Evolutionary conservation across 2,329 filamentous ascomycete species (phyloP).

Genomic region (Fusarium sp.): DNA sequence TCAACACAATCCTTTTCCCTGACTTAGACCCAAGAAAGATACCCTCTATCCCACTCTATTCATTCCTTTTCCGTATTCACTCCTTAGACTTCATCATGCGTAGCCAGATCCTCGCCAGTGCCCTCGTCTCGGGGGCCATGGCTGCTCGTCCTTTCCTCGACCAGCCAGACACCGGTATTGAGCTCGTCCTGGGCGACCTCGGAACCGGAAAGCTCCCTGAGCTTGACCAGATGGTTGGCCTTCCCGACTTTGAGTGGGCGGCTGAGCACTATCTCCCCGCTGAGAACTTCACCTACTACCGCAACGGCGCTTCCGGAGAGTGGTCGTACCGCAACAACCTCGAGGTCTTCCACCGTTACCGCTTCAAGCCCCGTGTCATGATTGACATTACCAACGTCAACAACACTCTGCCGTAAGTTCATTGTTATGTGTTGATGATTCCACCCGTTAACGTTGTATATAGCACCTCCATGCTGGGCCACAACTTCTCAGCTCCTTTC

Average conservation of each 20-base stretch:
- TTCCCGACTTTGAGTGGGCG: constrained; percentile 66
- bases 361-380: constrained; percentile 60
- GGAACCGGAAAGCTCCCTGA: constrained; percentile 53
- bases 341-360: constrained; percentile 62
- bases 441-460: background rate
- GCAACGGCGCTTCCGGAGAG: constrained; percentile 65
- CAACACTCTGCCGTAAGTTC: constrained; percentile 49
- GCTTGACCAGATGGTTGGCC: constrained; percentile 57
- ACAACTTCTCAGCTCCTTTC: constrained; percentile 65
- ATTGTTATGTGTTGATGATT: constrained; percentile 4
- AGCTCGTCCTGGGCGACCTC: constrained; percentile 52
- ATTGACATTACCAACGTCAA: constrained; percentile 61
- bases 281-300: constrained; percentile 66
- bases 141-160: constrained; percentile 58
- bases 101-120: constrained; percentile 38
- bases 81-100: constrained; percentile 32
- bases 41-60: constrained; percentile 8
- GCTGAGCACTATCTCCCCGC: constrained; percentile 60
- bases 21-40: background rate
- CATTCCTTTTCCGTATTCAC: constrained; percentile 16
- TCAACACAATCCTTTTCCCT: constrained; percentile 3
- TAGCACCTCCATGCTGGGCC: constrained; percentile 62
- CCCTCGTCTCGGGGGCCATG: constrained; percentile 51
- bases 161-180: constrained; percentile 59
- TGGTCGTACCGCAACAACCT: constrained; percentile 68